Evolutionary conservation across 768 basidiomycete species (phyloP).

Genomic region (Pisolithus tinctorius): DNA sequence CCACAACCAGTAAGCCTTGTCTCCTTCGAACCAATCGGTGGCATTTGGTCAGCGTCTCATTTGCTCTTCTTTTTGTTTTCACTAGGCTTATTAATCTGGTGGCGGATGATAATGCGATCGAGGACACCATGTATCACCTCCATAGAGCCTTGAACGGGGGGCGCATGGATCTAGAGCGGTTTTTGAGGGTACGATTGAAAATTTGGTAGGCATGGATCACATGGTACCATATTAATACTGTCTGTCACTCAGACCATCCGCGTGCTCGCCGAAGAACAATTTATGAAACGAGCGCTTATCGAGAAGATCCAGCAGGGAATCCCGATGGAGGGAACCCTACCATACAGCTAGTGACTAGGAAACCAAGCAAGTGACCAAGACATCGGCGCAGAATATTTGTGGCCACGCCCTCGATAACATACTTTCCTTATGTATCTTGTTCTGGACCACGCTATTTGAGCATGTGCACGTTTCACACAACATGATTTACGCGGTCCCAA

Average conservation of each 20-base stretch:
- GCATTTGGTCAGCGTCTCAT: constrained; percentile 11
- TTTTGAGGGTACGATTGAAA: constrained; percentile 65
- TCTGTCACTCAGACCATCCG: constrained; percentile 57
- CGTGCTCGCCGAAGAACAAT: constrained; percentile 89
- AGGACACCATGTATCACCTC: constrained; percentile 96
- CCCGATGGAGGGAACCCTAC: constrained; percentile 40
- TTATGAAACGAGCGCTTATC: constrained; percentile 90
- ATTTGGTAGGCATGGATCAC: constrained; percentile 10
- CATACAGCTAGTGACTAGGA: constrained; percentile 31
- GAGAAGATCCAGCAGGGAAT: constrained; percentile 77
- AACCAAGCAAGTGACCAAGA: constrained; percentile 18
- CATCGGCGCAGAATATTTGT: constrained; percentile 17
- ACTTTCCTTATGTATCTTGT: constrained; percentile 31
- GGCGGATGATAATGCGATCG: constrained; percentile 99
- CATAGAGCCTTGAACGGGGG: constrained; percentile 88
- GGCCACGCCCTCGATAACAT: constrained; percentile 27
- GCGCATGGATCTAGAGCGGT: constrained; percentile 89
- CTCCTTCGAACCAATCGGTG: background rate
- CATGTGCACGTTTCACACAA: background rate
- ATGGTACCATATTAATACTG: constrained; percentile 12
- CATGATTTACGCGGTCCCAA: constrained; percentile 8
- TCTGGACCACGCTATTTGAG: constrained; percentile 22
- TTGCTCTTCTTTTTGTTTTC: background rate
- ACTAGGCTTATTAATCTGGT: constrained; percentile 86
- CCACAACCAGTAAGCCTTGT: constrained; percentile 73